Base-by-base conservation (phyloP, 352 stramenopile genomes). In the Pythium chondricola region DNA sequence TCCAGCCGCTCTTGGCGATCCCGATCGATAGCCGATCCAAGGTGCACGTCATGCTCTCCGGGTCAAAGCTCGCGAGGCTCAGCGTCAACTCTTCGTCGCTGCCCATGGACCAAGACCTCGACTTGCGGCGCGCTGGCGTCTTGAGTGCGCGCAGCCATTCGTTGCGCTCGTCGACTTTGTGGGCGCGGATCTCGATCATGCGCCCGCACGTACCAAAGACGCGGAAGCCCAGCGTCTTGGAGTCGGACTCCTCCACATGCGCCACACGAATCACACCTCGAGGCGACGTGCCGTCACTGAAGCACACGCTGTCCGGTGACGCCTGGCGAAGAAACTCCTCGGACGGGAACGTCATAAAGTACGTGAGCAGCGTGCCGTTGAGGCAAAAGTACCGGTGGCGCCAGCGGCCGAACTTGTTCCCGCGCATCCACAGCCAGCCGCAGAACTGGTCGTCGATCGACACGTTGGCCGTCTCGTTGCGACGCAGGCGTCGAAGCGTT, bases 351-450 rank as follows among this genome's bases (percentile, higher is more conserved):
- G 67, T 78, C 3, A 70, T 69, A 43, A 85, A 90, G 39, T 85
- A 86, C 36, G 73, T 72, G 11, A 90, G 41, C 59, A 90, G 63
- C n/a, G 71, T 65, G 11, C 70, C 71, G 26, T 83, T 75, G 20
- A 90, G 46, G 52, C 70, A 85, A 33, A 90, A 87, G 52, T 88
- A 90, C 10, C 78, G 73, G 35, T 88, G 75, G 6, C 74, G 67
- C 79, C 79, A 91, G 9, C 74, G 69, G 25, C 74, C 70, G 18
- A 88, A 58, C 29, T 70, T 63, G 24, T 57, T 52, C 25, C 68
- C 70, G 6, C 75, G 74, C 76, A 91, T 91, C 79, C 79, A 91
- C 5, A 91, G 66, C 79, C 79, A 91, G 6, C 79, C 79, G 36
- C 67, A 87, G 56, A 88, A 87, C 39, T 87, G 75, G 40, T 83